Evolutionary conservation across 345 rosid genomes (phyloP), one percentile per base, ranked within the genome.

Genomic region (Pistacia integerrima): DNA sequence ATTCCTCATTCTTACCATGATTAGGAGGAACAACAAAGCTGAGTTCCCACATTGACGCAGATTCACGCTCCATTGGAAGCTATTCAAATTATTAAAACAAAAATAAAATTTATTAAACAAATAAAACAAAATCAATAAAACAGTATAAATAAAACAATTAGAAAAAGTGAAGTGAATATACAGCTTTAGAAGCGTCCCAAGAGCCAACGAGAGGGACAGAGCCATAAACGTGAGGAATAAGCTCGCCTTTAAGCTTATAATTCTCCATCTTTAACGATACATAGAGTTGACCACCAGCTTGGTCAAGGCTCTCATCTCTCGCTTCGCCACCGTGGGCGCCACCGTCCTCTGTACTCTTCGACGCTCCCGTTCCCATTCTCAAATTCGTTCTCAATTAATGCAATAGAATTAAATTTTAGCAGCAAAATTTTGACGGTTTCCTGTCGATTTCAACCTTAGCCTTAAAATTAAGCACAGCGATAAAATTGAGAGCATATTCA

Each of bases 11-110:
- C 65, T 56, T 77, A 96, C 99, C 98, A 74, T 96, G 99, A 86
- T 96, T 92, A 65, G 99, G 90, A 78, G 99, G 97, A 80, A 96
- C 97, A 71, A 96, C 99, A 67, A 96, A 96, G 85, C 99, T 90
- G 69, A 92, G 72, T 35, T 90, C 98, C 90, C 97, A 96, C 91
- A 88, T 88, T 66, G 94, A 91, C 74, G 94, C 89, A 22, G 98
- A 92, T 82, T 96, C 99, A 33, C 98, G 97, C 80, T 77, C 97
- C 98, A 93, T 74, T 60, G 92, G 79, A 78, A 96, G 93, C 98
- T 94, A 35, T 73, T 61, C 38, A 76, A 46, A 8, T 71, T 44
- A 11, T 35, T 33, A 18, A 17, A 70, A 41, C 22, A n/a, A 49
- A 9, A 67, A 75, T 3, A 59, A 36, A 55, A 52, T 18, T 28